Percentiles rank a stretch among this genome's conserved stretches.
phyloP scores from a whole-genome alignment of 2,329 filamentous ascomycete genomes.

The Daldinia sp. region DNA sequence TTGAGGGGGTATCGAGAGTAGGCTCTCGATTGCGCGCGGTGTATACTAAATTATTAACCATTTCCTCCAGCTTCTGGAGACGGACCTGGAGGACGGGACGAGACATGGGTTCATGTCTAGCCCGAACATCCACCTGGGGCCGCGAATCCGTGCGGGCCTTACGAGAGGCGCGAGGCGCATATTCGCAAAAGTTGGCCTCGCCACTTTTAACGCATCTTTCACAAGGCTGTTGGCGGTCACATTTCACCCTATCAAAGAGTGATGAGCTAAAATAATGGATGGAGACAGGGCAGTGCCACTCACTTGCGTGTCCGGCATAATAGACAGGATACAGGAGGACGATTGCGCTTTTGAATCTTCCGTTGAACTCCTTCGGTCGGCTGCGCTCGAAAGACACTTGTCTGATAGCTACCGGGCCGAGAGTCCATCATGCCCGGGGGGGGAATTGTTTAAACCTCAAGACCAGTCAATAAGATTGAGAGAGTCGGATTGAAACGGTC shows the following conservation, averaged over 20 bases:
- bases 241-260: slow-evolving; percentile 47
- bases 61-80: slow-evolving; percentile 49
- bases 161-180: slow-evolving; percentile 48
- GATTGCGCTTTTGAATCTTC: slow-evolving; percentile 51
- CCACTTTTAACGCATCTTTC: slow-evolving; percentile 51
- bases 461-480: background rate
- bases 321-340: slow-evolving; percentile 49
- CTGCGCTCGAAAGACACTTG: slow-evolving; percentile 50
- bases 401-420: slow-evolving; percentile 45
- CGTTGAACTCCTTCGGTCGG: slow-evolving; percentile 47
- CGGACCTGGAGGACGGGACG: slow-evolving; percentile 48
- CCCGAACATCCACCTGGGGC: slow-evolving; percentile 42
- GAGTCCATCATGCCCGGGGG: slow-evolving; percentile 43
- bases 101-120: slow-evolving; percentile 43
- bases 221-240: slow-evolving; percentile 52
- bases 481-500: slow-evolving; percentile 11
- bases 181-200: slow-evolving; percentile 49
- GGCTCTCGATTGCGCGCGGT: slow-evolving; percentile 34
- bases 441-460: background rate
- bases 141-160: slow-evolving; percentile 46
- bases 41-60: slow-evolving; percentile 47
- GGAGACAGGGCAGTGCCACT: slow-evolving; percentile 32
- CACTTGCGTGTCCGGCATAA: slow-evolving; percentile 49
- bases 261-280: slow-evolving; percentile 8
- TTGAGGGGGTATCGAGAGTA: slow-evolving; percentile 42